These are phyloP conservation scores for Phytophthora idaei DNA, from an alignment of 352 stramenopile genomes.

Conservation along the genomic window DNA sequence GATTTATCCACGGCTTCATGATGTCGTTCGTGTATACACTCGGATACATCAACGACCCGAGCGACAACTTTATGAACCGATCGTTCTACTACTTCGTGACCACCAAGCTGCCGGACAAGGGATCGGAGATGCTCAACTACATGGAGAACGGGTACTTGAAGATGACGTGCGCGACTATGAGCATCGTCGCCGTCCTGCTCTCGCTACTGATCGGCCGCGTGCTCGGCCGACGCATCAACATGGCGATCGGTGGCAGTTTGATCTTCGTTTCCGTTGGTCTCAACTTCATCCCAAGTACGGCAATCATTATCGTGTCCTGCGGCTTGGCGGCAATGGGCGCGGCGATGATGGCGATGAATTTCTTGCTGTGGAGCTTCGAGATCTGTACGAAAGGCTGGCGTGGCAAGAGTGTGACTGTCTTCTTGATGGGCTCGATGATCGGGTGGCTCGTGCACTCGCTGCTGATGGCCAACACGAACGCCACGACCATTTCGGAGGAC, in stretches of 20 bases:
- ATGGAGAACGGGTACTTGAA: conserved; percentile 67
- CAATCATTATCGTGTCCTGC: conserved; percentile 58
- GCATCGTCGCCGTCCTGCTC: conserved; percentile 53
- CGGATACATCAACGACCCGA: conserved; percentile 76
- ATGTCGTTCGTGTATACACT: conserved; percentile 70
- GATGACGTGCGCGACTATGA: conserved; percentile 51
- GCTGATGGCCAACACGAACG: conserved; percentile 63
- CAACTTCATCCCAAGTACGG: conserved; percentile 65
- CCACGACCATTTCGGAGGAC: conserved; percentile 38
- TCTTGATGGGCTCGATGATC: conserved; percentile 74
- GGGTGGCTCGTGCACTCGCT: conserved; percentile 71
- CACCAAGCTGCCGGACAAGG: conserved; percentile 37
- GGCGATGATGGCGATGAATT: conserved; percentile 77
- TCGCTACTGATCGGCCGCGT: conserved; percentile 64
- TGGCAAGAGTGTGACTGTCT: conserved; percentile 85
- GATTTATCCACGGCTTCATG: conserved; percentile 83
- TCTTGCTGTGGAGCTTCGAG: conserved; percentile 82
- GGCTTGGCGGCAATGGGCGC: conserved; percentile 59
- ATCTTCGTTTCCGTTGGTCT: conserved; percentile 58
- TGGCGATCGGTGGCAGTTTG: conserved; percentile 58
- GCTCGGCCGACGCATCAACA: conserved; percentile 62
- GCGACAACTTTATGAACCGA: conserved; percentile 75
- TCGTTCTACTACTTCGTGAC: conserved; percentile 79
- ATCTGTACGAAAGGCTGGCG: conserved; percentile 89
- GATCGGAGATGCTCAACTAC: conserved; percentile 49